A percentile compares a stretch with the other conserved stretches of the same genome.
These are phyloP conservation scores for Phaseolus coccineus DNA, from an alignment of 331 rosid species.

Conservation along the genomic window DNA sequence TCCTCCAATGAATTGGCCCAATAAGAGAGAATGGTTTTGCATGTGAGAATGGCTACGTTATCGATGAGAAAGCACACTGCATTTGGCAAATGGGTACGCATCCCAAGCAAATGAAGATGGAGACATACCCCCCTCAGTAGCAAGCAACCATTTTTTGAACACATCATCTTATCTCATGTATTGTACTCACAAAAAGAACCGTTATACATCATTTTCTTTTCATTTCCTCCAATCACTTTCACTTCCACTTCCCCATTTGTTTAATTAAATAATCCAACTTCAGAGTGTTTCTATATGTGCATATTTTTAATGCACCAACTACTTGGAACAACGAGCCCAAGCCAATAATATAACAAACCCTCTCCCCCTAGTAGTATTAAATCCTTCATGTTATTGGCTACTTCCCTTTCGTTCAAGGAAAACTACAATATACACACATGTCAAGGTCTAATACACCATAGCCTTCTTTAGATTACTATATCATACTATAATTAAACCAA, in stretches of 20 bases:
- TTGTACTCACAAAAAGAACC: conserved; percentile 39
- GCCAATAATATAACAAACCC: not conserved
- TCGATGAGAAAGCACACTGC: conserved; percentile 55
- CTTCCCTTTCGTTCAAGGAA: conserved; percentile 55
- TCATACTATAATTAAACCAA: conserved; percentile 2
- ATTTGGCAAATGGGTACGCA: conserved; percentile 55
- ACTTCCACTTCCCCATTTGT: conserved; percentile 43
- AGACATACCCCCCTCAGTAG: conserved; percentile 7
- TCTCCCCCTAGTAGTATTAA: not conserved
- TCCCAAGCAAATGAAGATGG: conserved; percentile 57
- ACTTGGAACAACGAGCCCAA: conserved; percentile 49
- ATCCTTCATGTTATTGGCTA: conserved; percentile 44
- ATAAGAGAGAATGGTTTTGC: conserved; percentile 34
- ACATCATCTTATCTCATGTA: conserved; percentile 20
- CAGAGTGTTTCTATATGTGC: conserved; percentile 26
- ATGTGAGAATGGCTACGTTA: conserved; percentile 54
- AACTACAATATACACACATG: conserved; percentile 44
- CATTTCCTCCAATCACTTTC: conserved; percentile 41
- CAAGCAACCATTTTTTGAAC: conserved; percentile 6
- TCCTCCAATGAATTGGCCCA: conserved; percentile 52
- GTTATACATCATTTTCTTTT: conserved; percentile 49
- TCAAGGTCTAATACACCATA: conserved; percentile 1
- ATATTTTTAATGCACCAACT: conserved; percentile 35
- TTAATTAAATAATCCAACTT: conserved; percentile 36
- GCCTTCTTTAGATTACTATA: not conserved